Conservation (phyloP, 257 asterid species). For the Capsicum rhomboideum region DNA sequence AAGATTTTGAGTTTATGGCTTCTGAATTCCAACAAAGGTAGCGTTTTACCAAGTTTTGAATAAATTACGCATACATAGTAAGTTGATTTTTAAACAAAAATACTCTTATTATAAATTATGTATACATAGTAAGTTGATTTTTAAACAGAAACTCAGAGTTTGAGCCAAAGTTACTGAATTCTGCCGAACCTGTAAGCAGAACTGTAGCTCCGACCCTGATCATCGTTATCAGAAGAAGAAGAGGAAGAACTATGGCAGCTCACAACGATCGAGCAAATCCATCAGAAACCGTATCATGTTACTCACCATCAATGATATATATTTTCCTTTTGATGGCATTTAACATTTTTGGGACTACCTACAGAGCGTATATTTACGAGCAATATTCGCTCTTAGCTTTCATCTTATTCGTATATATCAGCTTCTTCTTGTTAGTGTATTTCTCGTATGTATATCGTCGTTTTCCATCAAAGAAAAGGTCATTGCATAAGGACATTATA, state of each 20-base stretch:
- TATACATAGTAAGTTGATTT: too few relatives aligned
- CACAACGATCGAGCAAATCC: too few relatives aligned
- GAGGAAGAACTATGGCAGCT: too few relatives aligned
- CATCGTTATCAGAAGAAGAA: background rate
- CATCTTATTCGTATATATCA: background rate
- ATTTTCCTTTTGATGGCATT: background rate
- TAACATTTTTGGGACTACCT: background rate
- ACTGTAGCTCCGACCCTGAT: background rate
- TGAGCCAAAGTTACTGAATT: too few relatives aligned
- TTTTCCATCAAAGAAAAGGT: background rate
- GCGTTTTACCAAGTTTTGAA: too few relatives aligned
- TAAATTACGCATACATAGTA: too few relatives aligned
- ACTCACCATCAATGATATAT: background rate
- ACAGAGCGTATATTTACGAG: background rate
- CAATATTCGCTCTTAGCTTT: background rate
- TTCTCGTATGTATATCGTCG: background rate
- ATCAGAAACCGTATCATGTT: background rate
- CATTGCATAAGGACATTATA: background rate
- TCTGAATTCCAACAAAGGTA: too few relatives aligned
- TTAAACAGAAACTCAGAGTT: too few relatives aligned
- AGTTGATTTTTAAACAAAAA: too few relatives aligned
- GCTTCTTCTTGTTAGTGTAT: background rate
- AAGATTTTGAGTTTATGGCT: too few relatives aligned
- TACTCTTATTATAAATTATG: too few relatives aligned
- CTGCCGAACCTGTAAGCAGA: too few relatives aligned